Conservation (phyloP, 2,329 filamentous ascomycete genomes). For the Talaromyces sp. region DNA sequence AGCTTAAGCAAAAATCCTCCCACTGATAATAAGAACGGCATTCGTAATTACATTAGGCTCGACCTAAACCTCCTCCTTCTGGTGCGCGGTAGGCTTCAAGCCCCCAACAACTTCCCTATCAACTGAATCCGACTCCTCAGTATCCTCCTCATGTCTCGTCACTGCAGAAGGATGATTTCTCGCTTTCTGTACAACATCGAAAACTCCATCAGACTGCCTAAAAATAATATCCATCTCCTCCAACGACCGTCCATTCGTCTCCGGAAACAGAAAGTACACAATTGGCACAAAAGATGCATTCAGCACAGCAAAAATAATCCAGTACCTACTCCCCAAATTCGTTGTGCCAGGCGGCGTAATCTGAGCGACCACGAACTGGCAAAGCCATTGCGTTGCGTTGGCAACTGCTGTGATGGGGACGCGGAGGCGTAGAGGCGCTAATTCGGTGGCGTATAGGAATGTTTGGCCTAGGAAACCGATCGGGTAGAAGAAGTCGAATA, state of each 20-base stretch:
- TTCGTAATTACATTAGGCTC: background rate
- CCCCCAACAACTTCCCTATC: background rate
- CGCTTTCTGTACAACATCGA: slow-evolving; percentile 11
- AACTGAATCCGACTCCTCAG: slow-evolving; percentile 6
- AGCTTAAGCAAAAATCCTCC: background rate
- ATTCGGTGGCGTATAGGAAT: slow-evolving; percentile 52
- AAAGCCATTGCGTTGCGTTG: slow-evolving; percentile 38
- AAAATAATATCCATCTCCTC: slow-evolving; percentile 32
- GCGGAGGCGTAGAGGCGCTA: slow-evolving; percentile 40
- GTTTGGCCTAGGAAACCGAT: slow-evolving; percentile 63
- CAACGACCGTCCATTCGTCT: slow-evolving; percentile 30
- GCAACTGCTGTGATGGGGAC: slow-evolving; percentile 37
- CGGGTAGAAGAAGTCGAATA: slow-evolving; percentile 37
- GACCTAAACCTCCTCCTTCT: background rate
- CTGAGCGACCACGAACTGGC: slow-evolving; percentile 33
- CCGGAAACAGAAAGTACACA: slow-evolving; percentile 28
- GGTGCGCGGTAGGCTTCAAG: background rate
- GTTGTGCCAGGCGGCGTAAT: slow-evolving; percentile 28
- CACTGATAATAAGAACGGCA: background rate
- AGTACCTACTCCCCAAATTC: slow-evolving; percentile 29
- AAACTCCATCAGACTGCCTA: slow-evolving; percentile 20
- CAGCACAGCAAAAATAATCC: slow-evolving; percentile 25
- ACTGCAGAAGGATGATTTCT: background rate
- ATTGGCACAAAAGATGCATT: slow-evolving; percentile 24
- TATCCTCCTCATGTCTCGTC: background rate